Evolutionary conservation across 177 flowering plant genomes (phyloP).

Genomic region (Tripterygium wilfordii): DNA sequence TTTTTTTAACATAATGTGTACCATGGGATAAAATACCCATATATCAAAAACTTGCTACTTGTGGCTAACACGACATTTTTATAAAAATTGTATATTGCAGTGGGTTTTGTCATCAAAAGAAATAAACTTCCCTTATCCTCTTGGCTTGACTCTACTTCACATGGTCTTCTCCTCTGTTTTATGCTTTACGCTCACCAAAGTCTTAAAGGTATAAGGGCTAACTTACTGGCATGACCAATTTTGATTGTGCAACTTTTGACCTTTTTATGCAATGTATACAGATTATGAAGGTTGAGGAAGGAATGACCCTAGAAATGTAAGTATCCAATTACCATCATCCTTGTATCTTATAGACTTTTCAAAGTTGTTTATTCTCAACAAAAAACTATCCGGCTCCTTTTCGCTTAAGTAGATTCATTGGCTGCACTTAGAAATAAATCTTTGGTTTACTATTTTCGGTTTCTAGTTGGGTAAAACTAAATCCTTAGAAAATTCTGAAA

Average conservation of each 20-base stretch:
- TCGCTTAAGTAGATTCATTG: no score
- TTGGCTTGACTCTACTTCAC: slow-evolving; percentile 90
- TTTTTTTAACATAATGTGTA: no score
- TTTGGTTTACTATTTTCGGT: no score
- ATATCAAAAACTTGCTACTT: not conserved
- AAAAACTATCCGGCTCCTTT: no score
- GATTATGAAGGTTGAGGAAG: slow-evolving; percentile 85
- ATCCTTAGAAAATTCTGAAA: no score
- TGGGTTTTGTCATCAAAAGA: slow-evolving; percentile 97
- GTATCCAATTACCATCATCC: slow-evolving; percentile 13
- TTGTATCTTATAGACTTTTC: not conserved
- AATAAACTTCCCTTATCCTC: slow-evolving; percentile 96
- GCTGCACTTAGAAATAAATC: no score
- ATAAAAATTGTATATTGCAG: slow-evolving; percentile 36
- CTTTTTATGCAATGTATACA: slow-evolving; percentile 18
- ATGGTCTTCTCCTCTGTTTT: slow-evolving; percentile 93
- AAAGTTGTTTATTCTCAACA: no score
- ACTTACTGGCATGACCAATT: no score
- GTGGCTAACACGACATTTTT: not conserved
- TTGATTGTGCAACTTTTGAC: slow-evolving; percentile 2
- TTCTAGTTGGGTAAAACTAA: no score
- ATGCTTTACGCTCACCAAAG: slow-evolving; percentile 75
- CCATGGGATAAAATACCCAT: no score
- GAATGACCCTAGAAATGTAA: slow-evolving; percentile 96
- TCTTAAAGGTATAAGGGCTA: slow-evolving; percentile 80